Evolutionary conservation across 192 early-diverging fungal species (phyloP).

Genomic region (Cladochytrium replicatum): DNA sequence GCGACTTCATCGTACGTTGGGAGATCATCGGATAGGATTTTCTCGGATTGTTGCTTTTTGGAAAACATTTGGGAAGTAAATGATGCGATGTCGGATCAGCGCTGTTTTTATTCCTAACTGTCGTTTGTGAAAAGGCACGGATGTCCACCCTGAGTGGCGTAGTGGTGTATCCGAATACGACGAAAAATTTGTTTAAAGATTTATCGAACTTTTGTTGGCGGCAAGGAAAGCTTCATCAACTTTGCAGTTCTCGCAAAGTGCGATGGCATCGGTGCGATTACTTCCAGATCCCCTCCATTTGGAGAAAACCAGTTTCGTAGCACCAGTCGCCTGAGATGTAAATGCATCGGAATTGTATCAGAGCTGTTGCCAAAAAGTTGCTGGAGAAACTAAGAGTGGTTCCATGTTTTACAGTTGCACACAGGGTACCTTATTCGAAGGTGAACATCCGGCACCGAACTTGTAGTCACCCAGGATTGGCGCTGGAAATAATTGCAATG

Average conservation of each 20-base stretch:
- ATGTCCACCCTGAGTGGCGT: no score
- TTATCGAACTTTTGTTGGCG: no score
- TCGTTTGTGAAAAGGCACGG: no score
- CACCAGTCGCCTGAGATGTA: background rate
- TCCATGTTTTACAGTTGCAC: background rate
- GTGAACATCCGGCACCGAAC: conserved; percentile 27
- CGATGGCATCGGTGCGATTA: conserved; percentile 11
- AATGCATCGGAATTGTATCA: background rate
- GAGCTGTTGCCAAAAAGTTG: background rate
- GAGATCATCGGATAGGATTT: no score
- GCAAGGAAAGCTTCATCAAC: no score
- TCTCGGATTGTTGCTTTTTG: no score
- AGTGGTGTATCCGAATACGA: no score
- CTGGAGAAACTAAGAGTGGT: background rate
- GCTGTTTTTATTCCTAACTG: no score
- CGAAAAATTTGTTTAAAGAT: no score
- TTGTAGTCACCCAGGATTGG: conserved; percentile 36
- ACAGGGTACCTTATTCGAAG: conserved; percentile 7
- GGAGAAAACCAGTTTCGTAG: conserved; percentile 23
- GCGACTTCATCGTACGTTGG: no score
- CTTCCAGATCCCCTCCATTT: conserved; percentile 9
- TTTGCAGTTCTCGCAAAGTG: conserved; percentile 6
- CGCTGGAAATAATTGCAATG: conserved; percentile 6
- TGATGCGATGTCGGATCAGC: no score
- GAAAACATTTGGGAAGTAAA: no score